phyloP scores from a whole-genome alignment of 805 yeast genomes.

The Ogataea paraovalis region DNA sequence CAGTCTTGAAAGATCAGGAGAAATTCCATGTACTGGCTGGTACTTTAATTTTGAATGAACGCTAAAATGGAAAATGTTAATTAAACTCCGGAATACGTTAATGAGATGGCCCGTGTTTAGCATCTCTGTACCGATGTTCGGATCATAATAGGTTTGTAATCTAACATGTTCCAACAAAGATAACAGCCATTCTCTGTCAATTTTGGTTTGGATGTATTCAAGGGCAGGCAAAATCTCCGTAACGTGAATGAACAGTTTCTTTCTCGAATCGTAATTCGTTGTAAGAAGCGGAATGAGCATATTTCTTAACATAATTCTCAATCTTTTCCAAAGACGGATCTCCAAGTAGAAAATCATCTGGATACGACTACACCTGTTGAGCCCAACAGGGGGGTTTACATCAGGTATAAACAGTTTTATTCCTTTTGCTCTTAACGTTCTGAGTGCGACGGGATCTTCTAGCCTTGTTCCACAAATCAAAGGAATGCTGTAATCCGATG shows the following conservation, averaged over 20 bases:
- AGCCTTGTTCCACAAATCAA: slow-evolving; percentile 28
- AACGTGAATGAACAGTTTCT: slow-evolving; percentile 47
- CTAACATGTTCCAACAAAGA: slow-evolving; percentile 28
- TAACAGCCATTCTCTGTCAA: slow-evolving; percentile 49
- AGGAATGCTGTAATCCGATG: slow-evolving; percentile 35
- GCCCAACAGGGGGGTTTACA: not conserved
- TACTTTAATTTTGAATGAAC: slow-evolving; percentile 10
- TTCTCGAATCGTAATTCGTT: slow-evolving; percentile 45
- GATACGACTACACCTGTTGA: slow-evolving; percentile 20
- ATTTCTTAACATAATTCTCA: slow-evolving; percentile 46
- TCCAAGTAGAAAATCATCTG: slow-evolving; percentile 59
- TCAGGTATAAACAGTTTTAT: slow-evolving; percentile 5
- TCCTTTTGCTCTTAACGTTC: slow-evolving; percentile 13
- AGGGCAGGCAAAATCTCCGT: slow-evolving; percentile 51
- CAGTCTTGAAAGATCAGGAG: slow-evolving; percentile 14
- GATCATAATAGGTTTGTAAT: slow-evolving; percentile 31
- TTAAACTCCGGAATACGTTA: slow-evolving; percentile 37
- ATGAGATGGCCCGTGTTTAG: slow-evolving; percentile 37
- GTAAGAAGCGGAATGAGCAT: slow-evolving; percentile 54
- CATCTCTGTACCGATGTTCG: slow-evolving; percentile 34
- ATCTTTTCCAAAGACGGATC: slow-evolving; percentile 49
- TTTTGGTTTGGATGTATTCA: slow-evolving; percentile 38
- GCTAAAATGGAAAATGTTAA: slow-evolving; percentile 9
- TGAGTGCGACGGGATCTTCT: slow-evolving; percentile 27
- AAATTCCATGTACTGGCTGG: slow-evolving; percentile 1